A percentile compares a stretch with the other conserved stretches of the same genome.
These are phyloP conservation scores for Lepidium sativum DNA, from an alignment of 345 rosid species.

Conservation along the genomic window DNA sequence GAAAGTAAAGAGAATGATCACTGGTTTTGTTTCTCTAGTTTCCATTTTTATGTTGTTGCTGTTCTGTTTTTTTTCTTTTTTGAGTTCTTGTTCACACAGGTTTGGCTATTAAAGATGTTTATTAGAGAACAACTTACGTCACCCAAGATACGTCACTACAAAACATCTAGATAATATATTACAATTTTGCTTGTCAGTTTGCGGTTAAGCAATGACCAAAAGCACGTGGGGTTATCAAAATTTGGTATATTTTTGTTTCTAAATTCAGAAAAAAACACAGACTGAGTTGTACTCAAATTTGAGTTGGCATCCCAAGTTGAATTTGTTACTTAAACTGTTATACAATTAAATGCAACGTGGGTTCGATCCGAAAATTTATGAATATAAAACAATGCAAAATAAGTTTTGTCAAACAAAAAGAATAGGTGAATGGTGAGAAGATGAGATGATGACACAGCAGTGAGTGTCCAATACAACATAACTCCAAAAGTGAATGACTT, in stretches of 20 bases:
- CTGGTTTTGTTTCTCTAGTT: constrained; percentile 25
- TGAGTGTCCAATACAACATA: neutral
- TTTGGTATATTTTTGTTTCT: neutral
- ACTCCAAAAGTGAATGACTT: constrained; percentile 17
- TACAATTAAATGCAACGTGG: neutral
- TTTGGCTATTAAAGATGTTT: neutral
- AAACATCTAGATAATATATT: neutral
- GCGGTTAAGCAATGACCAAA: constrained; percentile 1
- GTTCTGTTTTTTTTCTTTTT: neutral
- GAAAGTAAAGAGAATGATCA: constrained; percentile 37
- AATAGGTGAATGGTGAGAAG: neutral
- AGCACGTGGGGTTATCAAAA: constrained; percentile 9
- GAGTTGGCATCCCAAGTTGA: neutral
- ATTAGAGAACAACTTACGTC: neutral
- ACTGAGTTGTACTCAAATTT: neutral
- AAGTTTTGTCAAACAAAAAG: neutral
- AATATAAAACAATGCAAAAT: neutral
- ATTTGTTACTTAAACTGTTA: neutral
- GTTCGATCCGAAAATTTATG: neutral
- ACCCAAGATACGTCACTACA: neutral
- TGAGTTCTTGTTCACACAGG: neutral
- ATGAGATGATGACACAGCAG: constrained; percentile 11
- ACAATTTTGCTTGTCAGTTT: neutral
- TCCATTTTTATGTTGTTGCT: constrained; percentile 2
- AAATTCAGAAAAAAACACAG: neutral